These are phyloP conservation scores for Scutellaria barbata DNA, from an alignment of 257 asterid species.

Conservation along the genomic window DNA sequence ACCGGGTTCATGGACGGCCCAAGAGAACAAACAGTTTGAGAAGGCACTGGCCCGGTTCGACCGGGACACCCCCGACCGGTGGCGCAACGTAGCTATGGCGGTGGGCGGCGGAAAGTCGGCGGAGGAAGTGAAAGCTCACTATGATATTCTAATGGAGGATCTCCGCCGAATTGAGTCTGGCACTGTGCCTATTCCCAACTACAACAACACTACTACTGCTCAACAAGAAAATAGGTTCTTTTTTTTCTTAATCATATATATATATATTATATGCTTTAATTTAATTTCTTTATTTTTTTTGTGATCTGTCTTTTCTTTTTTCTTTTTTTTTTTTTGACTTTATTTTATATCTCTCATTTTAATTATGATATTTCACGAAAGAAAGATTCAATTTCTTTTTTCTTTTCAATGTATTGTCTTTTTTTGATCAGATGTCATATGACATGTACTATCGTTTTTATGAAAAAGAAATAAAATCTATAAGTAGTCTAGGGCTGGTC, in stretches of 20 bases:
- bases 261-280: too few relatives aligned
- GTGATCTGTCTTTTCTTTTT: too few relatives aligned
- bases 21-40: constrained; percentile 71
- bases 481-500: too few relatives aligned
- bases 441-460: too few relatives aligned
- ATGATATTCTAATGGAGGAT: constrained; percentile 65
- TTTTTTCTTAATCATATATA: too few relatives aligned
- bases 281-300: too few relatives aligned
- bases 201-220: constrained; percentile 37
- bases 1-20: constrained; percentile 56
- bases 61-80: constrained; percentile 70
- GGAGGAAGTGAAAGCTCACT: constrained; percentile 67
- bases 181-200: constrained; percentile 59
- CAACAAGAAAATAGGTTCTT: constrained; percentile 44
- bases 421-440: too few relatives aligned
- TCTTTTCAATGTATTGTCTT: too few relatives aligned
- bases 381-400: too few relatives aligned
- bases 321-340: neutral
- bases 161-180: constrained; percentile 67
- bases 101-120: constrained; percentile 70
- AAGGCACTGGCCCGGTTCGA: constrained; percentile 66
- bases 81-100: constrained; percentile 71
- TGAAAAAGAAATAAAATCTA: too few relatives aligned
- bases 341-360: too few relatives aligned
- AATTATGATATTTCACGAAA: too few relatives aligned